Percentiles rank a stretch among this genome's conserved stretches.
These are phyloP conservation scores for Paxillus ammoniavirescens DNA, from an alignment of 768 basidiomycete genomes.

Conservation along the genomic window DNA sequence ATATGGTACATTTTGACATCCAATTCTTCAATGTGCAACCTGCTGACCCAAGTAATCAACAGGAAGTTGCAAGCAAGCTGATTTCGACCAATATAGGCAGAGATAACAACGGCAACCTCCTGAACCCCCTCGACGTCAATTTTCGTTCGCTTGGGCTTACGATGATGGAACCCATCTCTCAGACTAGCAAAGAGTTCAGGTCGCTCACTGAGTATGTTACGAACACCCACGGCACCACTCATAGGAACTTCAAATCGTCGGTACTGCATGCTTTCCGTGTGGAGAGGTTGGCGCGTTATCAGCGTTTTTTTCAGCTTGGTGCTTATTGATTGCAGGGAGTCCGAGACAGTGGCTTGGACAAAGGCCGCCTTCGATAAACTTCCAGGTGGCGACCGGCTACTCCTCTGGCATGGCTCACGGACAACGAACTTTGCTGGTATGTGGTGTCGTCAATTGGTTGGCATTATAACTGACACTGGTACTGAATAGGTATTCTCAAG, in stretches of 20 bases:
- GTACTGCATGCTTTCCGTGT: constrained; percentile 52
- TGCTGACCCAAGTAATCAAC: not conserved
- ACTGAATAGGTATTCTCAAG: constrained; percentile 47
- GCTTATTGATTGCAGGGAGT: constrained; percentile 18
- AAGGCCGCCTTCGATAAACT: constrained; percentile 44
- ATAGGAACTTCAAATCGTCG: constrained; percentile 41
- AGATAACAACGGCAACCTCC: constrained; percentile 44
- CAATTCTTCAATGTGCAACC: not conserved
- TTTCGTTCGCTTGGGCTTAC: constrained; percentile 52
- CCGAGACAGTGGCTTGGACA: constrained; percentile 41
- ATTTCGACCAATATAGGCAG: constrained; percentile 37
- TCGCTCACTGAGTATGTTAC: constrained; percentile 45
- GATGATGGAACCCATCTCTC: constrained; percentile 48
- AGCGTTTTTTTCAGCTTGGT: no score
- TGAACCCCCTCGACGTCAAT: constrained; percentile 57
- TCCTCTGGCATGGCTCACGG: constrained; percentile 65
- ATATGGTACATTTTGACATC: constrained; percentile 43
- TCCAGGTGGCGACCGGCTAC: constrained; percentile 47
- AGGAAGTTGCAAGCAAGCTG: constrained; percentile 61
- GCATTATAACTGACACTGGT: not conserved
- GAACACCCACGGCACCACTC: constrained; percentile 58
- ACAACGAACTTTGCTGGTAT: constrained; percentile 62
- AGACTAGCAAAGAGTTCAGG: constrained; percentile 43
- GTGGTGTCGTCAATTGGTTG: not conserved
- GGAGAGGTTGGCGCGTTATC: constrained; percentile 38